Percentiles rank a stretch among this genome's conserved stretches.
Conservation (phyloP, 2,329 filamentous ascomycete species). For the Cercospora sp. region DNA sequence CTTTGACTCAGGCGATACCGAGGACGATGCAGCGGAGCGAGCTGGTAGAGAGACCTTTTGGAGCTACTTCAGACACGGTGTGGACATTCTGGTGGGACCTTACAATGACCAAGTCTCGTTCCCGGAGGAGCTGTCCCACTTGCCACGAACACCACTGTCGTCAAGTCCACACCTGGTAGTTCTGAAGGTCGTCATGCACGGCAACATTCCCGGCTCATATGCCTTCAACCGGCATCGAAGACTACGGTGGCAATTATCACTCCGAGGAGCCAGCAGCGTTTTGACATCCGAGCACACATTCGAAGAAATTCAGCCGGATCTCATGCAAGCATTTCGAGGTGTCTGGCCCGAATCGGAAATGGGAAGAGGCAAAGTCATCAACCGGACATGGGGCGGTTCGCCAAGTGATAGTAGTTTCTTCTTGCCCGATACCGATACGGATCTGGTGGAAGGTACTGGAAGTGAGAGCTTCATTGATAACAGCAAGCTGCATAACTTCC, state of each 20-base stretch:
- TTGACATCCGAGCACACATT: constrained; percentile 78
- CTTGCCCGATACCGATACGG: constrained; percentile 37
- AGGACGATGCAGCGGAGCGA: constrained; percentile 61
- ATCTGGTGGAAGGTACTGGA: constrained; percentile 47
- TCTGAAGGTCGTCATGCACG: constrained; percentile 89
- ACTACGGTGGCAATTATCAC: constrained; percentile 73
- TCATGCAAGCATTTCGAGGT: constrained; percentile 49
- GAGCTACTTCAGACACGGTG: constrained; percentile 95
- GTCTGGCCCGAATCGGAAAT: constrained; percentile 56
- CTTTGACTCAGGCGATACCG: constrained; percentile 52
- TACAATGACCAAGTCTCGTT: constrained; percentile 50
- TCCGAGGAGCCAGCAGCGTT: constrained; percentile 45
- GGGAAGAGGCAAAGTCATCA: constrained; percentile 41
- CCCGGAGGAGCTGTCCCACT: constrained; percentile 7
- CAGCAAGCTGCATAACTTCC: constrained; percentile 89
- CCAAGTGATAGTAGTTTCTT: constrained; percentile 38
- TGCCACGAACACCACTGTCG: constrained; percentile 25
- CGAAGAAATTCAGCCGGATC: constrained; percentile 59
- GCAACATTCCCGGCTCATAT: constrained; percentile 92
- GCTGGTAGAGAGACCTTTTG: constrained; percentile 68
- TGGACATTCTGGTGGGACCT: constrained; percentile 87
- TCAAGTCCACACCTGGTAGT: constrained; percentile 65
- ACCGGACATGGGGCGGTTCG: constrained; percentile 39
- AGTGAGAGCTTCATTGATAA: constrained; percentile 61
- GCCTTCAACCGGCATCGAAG: constrained; percentile 93